A percentile compares a stretch with the other conserved stretches of the same genome.
Evolutionary conservation across 768 basidiomycete genomes (phyloP).

Genomic region (Phanerodontia chrysosporium): DNA sequence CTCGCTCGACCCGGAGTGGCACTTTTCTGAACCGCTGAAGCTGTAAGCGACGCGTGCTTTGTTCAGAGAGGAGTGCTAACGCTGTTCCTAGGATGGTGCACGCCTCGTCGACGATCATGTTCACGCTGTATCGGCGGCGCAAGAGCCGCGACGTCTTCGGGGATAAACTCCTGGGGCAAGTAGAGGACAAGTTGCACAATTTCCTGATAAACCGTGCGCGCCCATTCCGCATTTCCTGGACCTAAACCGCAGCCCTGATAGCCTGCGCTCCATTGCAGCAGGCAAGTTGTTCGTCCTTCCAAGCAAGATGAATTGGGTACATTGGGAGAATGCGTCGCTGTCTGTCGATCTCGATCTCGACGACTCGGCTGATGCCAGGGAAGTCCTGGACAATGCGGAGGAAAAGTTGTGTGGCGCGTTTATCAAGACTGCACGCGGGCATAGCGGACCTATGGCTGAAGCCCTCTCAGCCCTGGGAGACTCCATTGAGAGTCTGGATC

Average conservation of each 20-base stretch:
- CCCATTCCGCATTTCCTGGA: background rate
- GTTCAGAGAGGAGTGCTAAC: background rate
- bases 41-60: slow-evolving; percentile 1
- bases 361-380: background rate
- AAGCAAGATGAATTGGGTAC: background rate
- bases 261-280: background rate
- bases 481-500: slow-evolving; percentile 5
- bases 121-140: slow-evolving; percentile 5
- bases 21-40: background rate
- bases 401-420: background rate
- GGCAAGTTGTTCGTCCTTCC: background rate
- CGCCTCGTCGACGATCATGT: slow-evolving; percentile 5
- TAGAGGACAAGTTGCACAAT: slow-evolving; percentile 2
- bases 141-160: background rate
- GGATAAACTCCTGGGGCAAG: slow-evolving; percentile 4
- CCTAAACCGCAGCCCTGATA: background rate
- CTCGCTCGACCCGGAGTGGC: slow-evolving; percentile 5
- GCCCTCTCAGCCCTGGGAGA: background rate
- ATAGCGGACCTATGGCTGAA: background rate
- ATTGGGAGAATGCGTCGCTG: background rate
- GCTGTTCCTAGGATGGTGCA: slow-evolving; percentile 1
- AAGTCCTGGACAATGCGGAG: slow-evolving; percentile 1
- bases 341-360: background rate
- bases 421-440: background rate
- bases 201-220: slow-evolving; percentile 1